Evolutionary conservation across 495 filamentous ascomycete species (phyloP), one percentile per base, ranked within the genome.

Genomic region (Pseudomonodictys pantanalensis): DNA sequence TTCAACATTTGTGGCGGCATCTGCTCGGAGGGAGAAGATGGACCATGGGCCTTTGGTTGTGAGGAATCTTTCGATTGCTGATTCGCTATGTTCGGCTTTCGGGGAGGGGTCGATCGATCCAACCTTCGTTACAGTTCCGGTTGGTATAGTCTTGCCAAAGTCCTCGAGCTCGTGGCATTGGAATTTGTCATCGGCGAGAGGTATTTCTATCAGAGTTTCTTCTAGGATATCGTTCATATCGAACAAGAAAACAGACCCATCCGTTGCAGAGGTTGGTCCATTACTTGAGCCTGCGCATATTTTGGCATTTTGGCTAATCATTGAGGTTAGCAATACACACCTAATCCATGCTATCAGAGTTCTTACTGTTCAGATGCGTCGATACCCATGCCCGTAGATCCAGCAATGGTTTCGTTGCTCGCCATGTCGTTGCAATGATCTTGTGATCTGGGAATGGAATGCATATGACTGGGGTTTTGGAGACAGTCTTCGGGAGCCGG

Each of bases 21-120:
- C 41, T 8, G 12, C 20, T 45, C 41, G 20, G 41, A 45, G 12
- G 8, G 12, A 45, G 41, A 45, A 45, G 41, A 18, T 45, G 41
- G 12, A 17, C 41, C 41, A 45, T 45, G 41, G 41, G 15, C 41
- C 41, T n/a, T n/a, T 45, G 18, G 15, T 17, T 17, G 41, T 17
- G 41, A 45, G 41, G 41, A 45, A 45, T 45, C 41, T 45, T 45
- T 45, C 41, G 15, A 45, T 45, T 18, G 41, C 41, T 45, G 41
- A 45, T 17, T 45, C 12, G 15, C 41, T 17, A 18, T 35, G 32
- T 35, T 15, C 15, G 32, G 32, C 8, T 35, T 35, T 15, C 32
- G 32, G 32, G 32, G 15, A 35, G 15, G 32, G 32, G 8, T 35
- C 32, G 15, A 35, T 35, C 32, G 32, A 35, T 35, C 32, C 32